A percentile compares a stretch with the other conserved stretches of the same genome.
Conservation (phyloP, 2,329 filamentous ascomycete species). For the Pseudogymnoascus destructans region DNA sequence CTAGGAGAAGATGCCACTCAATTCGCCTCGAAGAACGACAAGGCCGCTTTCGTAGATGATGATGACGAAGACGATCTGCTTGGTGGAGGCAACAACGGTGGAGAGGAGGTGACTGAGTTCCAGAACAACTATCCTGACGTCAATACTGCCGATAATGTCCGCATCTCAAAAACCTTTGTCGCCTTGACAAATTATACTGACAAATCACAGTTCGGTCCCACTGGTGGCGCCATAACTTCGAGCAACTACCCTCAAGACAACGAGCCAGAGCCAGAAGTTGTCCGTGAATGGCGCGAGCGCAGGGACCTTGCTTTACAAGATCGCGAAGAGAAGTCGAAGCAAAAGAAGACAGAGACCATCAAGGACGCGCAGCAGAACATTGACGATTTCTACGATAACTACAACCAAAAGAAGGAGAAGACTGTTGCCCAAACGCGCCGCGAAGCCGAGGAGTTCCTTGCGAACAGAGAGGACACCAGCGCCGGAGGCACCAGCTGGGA, state of each 20-base stretch:
- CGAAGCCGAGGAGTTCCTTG: constrained; percentile 88
- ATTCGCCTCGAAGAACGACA: constrained; percentile 68
- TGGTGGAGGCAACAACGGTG: constrained; percentile 41
- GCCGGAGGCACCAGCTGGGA: constrained; percentile 97
- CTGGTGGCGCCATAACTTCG: constrained; percentile 70
- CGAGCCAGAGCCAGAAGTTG: constrained; percentile 78
- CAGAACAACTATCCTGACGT: constrained; percentile 88
- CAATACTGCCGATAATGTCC: constrained; percentile 51
- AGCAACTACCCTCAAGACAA: constrained; percentile 34
- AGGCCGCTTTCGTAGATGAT: constrained; percentile 48
- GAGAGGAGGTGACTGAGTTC: constrained; percentile 40
- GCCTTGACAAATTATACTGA: not conserved
- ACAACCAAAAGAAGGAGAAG: constrained; percentile 97
- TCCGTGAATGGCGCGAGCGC: constrained; percentile 84
- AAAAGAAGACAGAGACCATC: constrained; percentile 73
- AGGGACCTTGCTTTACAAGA: constrained; percentile 72
- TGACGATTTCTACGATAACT: constrained; percentile 98
- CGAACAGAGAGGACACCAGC: constrained; percentile 78
- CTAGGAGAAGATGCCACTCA: constrained; percentile 88
- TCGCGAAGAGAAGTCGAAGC: constrained; percentile 69
- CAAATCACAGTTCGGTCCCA: not conserved
- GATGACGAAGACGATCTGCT: constrained; percentile 57
- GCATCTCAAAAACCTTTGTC: constrained; percentile 12
- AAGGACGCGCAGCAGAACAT: constrained; percentile 87
- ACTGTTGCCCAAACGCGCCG: constrained; percentile 72